These are phyloP conservation scores for Rutstroemia sp. DNA, from an alignment of 2,329 filamentous ascomycete genomes.

Conservation along the genomic window DNA sequence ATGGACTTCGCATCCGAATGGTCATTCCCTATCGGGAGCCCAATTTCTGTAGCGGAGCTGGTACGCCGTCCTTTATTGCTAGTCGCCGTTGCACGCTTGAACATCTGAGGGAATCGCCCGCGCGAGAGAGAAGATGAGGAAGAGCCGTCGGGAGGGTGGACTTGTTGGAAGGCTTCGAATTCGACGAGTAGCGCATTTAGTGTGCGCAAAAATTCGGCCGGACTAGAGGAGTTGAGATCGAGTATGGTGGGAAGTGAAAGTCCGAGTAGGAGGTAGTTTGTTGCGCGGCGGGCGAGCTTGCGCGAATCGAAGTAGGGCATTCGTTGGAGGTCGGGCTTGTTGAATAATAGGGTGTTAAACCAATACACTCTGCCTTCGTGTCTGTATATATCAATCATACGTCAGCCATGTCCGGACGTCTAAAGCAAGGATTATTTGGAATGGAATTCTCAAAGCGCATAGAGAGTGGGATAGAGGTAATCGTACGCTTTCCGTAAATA, in stretches of 20 bases:
- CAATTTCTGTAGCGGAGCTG: slow-evolving; percentile 53
- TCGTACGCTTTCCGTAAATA: slow-evolving; percentile 87
- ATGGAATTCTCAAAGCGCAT: not conserved
- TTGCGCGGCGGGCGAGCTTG: slow-evolving; percentile 82
- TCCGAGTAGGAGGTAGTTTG: slow-evolving; percentile 87
- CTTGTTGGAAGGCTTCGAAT: slow-evolving; percentile 88
- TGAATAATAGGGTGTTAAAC: slow-evolving; percentile 96
- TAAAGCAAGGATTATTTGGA: not conserved
- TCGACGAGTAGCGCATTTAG: slow-evolving; percentile 80
- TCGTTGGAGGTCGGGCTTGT: slow-evolving; percentile 68
- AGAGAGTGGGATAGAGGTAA: not conserved
- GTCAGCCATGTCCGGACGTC: not conserved
- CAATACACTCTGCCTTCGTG: slow-evolving; percentile 94
- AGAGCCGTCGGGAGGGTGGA: slow-evolving; percentile 71
- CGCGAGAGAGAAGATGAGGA: slow-evolving; percentile 60
- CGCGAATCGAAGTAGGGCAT: slow-evolving; percentile 81
- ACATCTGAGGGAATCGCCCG: slow-evolving; percentile 77
- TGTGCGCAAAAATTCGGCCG: slow-evolving; percentile 79
- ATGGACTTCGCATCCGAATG: slow-evolving; percentile 39
- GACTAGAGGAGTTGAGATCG: slow-evolving; percentile 74
- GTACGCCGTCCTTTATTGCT: slow-evolving; percentile 49
- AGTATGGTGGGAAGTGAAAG: slow-evolving; percentile 84
- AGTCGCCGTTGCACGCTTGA: slow-evolving; percentile 52
- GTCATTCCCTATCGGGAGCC: slow-evolving; percentile 43
- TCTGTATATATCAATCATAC: slow-evolving; percentile 37